Evolutionary conservation across 257 asterid genomes (phyloP), one percentile per base, ranked within the genome.

Genomic region (Fraxinus quadrangulata): DNA sequence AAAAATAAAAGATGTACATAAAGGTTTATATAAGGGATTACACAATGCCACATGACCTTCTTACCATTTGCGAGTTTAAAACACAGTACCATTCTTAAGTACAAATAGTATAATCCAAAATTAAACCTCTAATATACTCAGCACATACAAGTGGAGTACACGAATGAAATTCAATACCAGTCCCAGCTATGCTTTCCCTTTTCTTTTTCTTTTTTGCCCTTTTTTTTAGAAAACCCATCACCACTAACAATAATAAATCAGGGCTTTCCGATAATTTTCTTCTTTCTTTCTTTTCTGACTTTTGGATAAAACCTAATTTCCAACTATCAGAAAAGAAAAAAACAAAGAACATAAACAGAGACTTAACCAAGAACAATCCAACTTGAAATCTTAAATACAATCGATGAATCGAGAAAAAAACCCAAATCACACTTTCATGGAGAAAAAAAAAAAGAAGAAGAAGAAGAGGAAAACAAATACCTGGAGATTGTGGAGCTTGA

Each of bases 401-500:
- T 49, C 24, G 31, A 63, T 65, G 71, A 36, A 36, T 49, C 24
- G 59, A 63, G 70, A 39, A 61, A 45, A 5, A 5, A 83, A 26
- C 77, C 84, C 78, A 71, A 83, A 73, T 67, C 51, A 11, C 65
- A 71, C 40, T 6, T 77, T 33, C 77, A 69, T 17, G 12, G 11
- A 75, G n/a, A n/a, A n/a, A n/a, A n/a, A n/a, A n/a, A n/a, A n/a
- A n/a, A n/a, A n/a, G n/a, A n/a, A n/a, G n/a, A n/a, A n/a, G n/a
- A n/a, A n/a, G n/a, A n/a, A 10, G 28, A 24, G 28, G 40, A 11
- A 2, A 75, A 70, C 26, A 59, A 26, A 13, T 74, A 87, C 95
- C 87, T 88, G 95, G 26, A 90, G 92, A 82, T 90, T 81, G 83
- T 88, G 81, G 74, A 76, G 84, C 82, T 90, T 90, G 82, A 84